These are phyloP conservation scores for Colletotrichum gigasporum DNA, from an alignment of 2,329 filamentous ascomycete species.

Conservation along the genomic window DNA sequence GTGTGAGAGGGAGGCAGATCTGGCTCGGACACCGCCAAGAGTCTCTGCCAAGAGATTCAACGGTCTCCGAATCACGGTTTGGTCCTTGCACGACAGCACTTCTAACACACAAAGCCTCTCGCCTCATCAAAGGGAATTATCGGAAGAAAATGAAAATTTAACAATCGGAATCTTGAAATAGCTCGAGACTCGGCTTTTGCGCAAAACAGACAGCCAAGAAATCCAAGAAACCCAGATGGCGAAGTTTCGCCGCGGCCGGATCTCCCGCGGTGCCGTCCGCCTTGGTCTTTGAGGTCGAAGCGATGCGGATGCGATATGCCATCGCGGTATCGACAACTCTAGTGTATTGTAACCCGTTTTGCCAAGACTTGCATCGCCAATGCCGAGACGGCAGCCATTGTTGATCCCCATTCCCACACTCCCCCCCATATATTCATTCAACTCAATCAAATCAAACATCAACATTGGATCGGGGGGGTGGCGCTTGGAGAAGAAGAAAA, in stretches of 20 bases:
- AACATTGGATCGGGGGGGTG: too few species aligned
- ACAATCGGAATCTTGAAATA: too few species aligned
- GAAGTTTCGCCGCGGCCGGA: neutral
- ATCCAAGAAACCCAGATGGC: neutral
- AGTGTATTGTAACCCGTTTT: too few species aligned
- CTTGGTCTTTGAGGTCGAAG: slow-evolving; percentile 4
- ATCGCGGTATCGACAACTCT: too few species aligned
- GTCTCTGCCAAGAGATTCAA: slow-evolving; percentile 27
- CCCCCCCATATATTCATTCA: neutral
- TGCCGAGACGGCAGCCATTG: too few species aligned
- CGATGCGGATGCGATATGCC: neutral
- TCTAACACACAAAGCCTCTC: neutral
- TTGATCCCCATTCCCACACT: too few species aligned
- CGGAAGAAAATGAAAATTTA: neutral
- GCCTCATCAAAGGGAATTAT: neutral
- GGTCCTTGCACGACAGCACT: neutral
- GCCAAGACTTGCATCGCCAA: neutral
- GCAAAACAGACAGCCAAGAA: neutral
- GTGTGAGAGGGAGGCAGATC: neutral
- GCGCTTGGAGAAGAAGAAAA: too few species aligned
- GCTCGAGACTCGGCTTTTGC: too few species aligned
- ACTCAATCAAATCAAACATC: too few species aligned
- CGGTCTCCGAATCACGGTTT: slow-evolving; percentile 1
- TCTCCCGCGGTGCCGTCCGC: neutral
- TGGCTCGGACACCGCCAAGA: slow-evolving; percentile 19